These are phyloP conservation scores for Trichoderma reesei DNA, from an alignment of 495 filamentous ascomycete genomes.

Conservation along the genomic window DNA sequence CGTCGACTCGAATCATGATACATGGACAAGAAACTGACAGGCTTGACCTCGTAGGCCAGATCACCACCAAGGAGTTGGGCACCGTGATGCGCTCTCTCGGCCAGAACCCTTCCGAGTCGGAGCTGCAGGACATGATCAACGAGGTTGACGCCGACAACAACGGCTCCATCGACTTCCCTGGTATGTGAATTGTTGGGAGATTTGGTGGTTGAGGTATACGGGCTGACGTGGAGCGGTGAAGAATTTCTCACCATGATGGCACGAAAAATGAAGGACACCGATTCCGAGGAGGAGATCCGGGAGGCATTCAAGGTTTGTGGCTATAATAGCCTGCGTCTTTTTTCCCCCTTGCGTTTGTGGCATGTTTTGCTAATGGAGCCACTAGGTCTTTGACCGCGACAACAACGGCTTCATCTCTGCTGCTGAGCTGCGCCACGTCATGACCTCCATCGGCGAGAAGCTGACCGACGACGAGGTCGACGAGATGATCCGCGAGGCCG, in stretches of 20 bases:
- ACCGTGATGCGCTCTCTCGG: conserved; percentile 99
- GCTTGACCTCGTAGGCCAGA: conserved; percentile 60
- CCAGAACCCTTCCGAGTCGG: conserved; percentile 97
- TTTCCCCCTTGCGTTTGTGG: not conserved
- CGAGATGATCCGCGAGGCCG: conserved; percentile 99
- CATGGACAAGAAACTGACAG: not conserved
- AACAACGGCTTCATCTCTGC: conserved; percentile 99
- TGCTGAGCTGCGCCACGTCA: conserved; percentile 94
- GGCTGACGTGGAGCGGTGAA: conserved; percentile 28
- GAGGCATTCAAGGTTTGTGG: conserved; percentile 51
- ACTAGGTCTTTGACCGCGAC: conserved; percentile 95
- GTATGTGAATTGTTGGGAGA: conserved; percentile 39
- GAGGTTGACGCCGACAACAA: conserved; percentile 99
- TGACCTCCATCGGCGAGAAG: conserved; percentile 99
- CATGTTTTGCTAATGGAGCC: not conserved
- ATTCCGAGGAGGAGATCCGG: conserved; percentile 98
- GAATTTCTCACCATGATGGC: conserved; percentile 99
- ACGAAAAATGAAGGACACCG: conserved; percentile 99
- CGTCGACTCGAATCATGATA: not conserved
- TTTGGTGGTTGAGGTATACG: conserved; percentile 18
- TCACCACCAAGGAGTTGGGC: conserved; percentile 98
- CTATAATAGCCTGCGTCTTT: conserved; percentile 31
- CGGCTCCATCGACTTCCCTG: conserved; percentile 98
- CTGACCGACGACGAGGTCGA: conserved; percentile 98
- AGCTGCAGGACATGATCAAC: conserved; percentile 99